Conservation (phyloP, 148 eudicot genomes). For the Rhododendron kiyosumense region DNA sequence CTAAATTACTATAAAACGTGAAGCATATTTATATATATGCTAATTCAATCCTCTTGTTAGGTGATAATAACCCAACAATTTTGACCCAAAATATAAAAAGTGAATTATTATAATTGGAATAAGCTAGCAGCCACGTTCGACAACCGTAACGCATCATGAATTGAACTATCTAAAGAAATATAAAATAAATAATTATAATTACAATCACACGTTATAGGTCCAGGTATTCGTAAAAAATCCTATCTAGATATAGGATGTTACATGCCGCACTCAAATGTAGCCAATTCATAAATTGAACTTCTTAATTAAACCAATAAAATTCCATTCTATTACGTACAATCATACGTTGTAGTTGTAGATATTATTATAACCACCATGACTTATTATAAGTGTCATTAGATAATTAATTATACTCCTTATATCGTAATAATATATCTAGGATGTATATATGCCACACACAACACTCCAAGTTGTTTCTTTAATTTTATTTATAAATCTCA, state of each 20-base stretch:
- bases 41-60: background rate
- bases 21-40: background rate
- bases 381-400: background rate
- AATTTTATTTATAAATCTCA: background rate
- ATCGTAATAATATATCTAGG: background rate
- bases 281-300: background rate
- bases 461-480: constrained; percentile 6
- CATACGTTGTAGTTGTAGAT: background rate
- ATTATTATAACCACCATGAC: background rate
- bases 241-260: background rate
- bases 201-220: background rate
- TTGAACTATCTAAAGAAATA: background rate
- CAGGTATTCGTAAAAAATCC: background rate
- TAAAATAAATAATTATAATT: background rate
- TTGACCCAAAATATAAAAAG: background rate
- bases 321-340: background rate
- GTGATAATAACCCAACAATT: background rate
- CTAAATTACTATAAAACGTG: background rate
- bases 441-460: background rate
- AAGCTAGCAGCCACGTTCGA: background rate
- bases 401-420: too few species aligned
- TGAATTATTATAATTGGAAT: background rate
- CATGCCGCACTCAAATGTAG: background rate
- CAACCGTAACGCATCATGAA: background rate
- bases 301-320: background rate